These are phyloP conservation scores for Dentipellis fragilis DNA, from an alignment of 768 basidiomycete species.

Conservation along the genomic window DNA sequence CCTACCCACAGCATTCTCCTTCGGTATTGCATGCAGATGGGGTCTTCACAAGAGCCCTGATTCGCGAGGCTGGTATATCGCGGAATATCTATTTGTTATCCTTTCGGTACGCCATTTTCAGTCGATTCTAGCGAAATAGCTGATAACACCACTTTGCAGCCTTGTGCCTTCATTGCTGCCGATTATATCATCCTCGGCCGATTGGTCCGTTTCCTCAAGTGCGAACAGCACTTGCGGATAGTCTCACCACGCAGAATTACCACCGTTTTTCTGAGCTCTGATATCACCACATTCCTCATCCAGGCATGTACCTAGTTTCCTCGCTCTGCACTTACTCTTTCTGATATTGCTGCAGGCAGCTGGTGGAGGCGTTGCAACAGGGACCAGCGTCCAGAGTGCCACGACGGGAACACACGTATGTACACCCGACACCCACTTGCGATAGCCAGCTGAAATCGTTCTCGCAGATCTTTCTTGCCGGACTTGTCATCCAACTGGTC, in stretches of 20 bases:
- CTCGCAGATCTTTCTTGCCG: slow-evolving; percentile 3
- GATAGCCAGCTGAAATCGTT: neutral
- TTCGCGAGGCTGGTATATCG: slow-evolving; percentile 41
- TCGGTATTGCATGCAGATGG: slow-evolving; percentile 48
- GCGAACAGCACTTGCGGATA: slow-evolving; percentile 39
- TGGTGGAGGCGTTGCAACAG: slow-evolving; percentile 38
- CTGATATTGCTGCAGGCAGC: slow-evolving; percentile 25
- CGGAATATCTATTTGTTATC: slow-evolving; percentile 49
- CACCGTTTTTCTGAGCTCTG: slow-evolving; percentile 47
- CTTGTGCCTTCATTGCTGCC: slow-evolving; percentile 66
- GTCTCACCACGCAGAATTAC: slow-evolving; percentile 36
- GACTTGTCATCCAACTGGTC: slow-evolving; percentile 3
- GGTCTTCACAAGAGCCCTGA: slow-evolving; percentile 44
- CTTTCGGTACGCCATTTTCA: slow-evolving; percentile 34
- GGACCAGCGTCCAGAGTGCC: slow-evolving; percentile 22
- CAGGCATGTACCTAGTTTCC: slow-evolving; percentile 30
- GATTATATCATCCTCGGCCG: slow-evolving; percentile 59
- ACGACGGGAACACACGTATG: slow-evolving; percentile 27
- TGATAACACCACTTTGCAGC: slow-evolving; percentile 24
- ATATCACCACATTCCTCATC: slow-evolving; percentile 56
- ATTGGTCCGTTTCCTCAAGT: slow-evolving; percentile 39
- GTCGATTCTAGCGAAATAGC: neutral
- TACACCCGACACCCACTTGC: neutral
- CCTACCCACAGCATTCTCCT: slow-evolving; percentile 35
- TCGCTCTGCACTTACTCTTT: neutral